Percentiles rank a stretch among this genome's conserved stretches.
Conservation (phyloP, 2,329 filamentous ascomycete species). For the Neonectria ditissima region DNA sequence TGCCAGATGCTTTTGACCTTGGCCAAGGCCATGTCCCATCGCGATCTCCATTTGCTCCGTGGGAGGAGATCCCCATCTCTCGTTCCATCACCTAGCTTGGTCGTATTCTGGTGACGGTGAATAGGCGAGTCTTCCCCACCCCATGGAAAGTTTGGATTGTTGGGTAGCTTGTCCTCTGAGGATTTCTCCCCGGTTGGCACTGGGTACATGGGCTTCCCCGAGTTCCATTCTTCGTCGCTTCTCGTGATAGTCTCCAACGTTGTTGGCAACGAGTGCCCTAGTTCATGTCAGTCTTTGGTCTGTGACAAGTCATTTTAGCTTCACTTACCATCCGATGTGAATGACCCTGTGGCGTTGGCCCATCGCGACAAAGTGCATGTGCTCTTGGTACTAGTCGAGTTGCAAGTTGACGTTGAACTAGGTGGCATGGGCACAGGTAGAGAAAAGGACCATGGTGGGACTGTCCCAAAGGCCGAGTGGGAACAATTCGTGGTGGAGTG, state of each 20-base stretch:
- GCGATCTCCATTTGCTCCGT: constrained; percentile 22
- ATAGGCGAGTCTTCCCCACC: constrained; percentile 50
- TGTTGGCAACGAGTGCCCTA: constrained; percentile 28
- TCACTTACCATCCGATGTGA: constrained; percentile 32
- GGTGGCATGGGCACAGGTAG: constrained; percentile 23
- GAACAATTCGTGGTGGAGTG: constrained; percentile 30
- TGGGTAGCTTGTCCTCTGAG: constrained; percentile 40
- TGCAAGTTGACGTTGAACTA: constrained; percentile 33
- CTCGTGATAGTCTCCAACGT: constrained; percentile 41
- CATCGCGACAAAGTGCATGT: constrained; percentile 32
- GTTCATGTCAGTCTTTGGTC: constrained; percentile 4
- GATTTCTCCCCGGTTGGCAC: constrained; percentile 32
- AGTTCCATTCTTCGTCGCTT: constrained; percentile 14
- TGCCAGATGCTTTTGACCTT: constrained; percentile 21
- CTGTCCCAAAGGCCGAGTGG: constrained; percentile 7
- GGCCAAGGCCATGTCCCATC: constrained; percentile 26
- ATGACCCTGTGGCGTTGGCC: constrained; percentile 32
- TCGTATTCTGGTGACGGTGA: constrained; percentile 51
- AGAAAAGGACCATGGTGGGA: constrained; percentile 24
- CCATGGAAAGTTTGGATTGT: constrained; percentile 52
- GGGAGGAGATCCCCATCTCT: constrained; percentile 21
- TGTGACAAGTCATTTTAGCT: constrained; percentile 16
- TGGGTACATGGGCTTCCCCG: constrained; percentile 29
- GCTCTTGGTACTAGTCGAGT: constrained; percentile 38
- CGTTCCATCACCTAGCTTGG: constrained; percentile 41